Conservation (phyloP, 106 monocot genomes). For the Phalaenopsis equestris region DNA sequence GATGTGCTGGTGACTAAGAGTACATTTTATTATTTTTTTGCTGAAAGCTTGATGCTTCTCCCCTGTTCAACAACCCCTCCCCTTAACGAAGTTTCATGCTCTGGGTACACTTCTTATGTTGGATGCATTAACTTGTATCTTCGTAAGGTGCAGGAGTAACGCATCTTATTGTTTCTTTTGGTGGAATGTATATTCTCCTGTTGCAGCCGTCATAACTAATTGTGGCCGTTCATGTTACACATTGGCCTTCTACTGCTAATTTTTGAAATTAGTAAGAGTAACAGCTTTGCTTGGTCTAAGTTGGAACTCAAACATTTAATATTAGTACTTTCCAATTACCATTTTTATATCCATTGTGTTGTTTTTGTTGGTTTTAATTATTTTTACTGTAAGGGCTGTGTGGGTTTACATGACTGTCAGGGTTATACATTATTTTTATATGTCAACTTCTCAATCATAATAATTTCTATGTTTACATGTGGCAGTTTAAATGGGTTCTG, state of each 20-base stretch:
- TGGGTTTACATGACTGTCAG: neutral
- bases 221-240: neutral
- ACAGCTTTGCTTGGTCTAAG: neutral
- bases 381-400: neutral
- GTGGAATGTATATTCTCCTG: neutral
- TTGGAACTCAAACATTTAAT: neutral
- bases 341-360: neutral
- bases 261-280: neutral
- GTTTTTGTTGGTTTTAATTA: neutral
- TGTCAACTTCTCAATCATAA: neutral
- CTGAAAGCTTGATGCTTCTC: neutral
- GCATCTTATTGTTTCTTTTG: neutral
- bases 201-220: neutral
- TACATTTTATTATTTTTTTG: neutral
- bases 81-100: neutral
- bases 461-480: slow-evolving; percentile 1
- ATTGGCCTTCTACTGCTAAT: neutral
- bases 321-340: neutral
- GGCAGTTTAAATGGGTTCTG: slow-evolving; percentile 84
- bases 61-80: neutral
- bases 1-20: neutral
- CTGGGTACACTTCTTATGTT: neutral
- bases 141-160: neutral
- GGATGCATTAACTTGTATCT: neutral
- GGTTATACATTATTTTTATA: neutral